Evolutionary conservation across 306 rosid genomes (phyloP).

Genomic region (Spatholobus suberectus): DNA sequence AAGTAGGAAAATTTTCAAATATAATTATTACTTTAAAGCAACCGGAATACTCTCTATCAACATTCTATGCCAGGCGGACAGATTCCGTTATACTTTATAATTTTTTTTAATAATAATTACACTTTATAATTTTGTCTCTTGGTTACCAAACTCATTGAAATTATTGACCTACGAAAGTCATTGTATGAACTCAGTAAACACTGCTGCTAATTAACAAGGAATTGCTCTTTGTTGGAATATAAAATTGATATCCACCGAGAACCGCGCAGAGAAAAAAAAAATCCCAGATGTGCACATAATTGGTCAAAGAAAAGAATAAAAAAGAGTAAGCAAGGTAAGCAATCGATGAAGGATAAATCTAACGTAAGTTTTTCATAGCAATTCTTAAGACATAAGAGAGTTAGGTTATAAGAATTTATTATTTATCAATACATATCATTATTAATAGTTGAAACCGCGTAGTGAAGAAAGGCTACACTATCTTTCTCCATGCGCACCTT

Average conservation of each 20-base stretch:
- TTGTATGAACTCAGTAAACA: not conserved
- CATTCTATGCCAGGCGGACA: not conserved
- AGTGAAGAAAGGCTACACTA: slow-evolving; percentile 1
- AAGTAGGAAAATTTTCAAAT: not conserved
- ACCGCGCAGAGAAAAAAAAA: not conserved
- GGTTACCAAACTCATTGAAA: slow-evolving; percentile 37
- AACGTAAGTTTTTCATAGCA: not conserved
- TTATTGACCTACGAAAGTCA: slow-evolving; percentile 24
- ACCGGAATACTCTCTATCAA: not conserved
- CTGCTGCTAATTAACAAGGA: not conserved
- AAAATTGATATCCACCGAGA: slow-evolving; percentile 11
- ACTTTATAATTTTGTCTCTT: not conserved
- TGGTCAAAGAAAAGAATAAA: not conserved
- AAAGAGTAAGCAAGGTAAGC: not conserved
- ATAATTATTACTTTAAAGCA: not conserved
- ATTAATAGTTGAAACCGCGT: slow-evolving; percentile 48
- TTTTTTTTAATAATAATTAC: too few species aligned
- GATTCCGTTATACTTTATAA: not conserved
- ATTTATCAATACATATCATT: not conserved
- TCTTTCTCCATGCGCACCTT: slow-evolving; percentile 49
- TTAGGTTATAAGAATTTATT: not conserved
- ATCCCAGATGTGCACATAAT: not conserved
- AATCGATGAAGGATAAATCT: not conserved
- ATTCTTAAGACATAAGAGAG: not conserved
- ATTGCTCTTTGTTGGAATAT: not conserved